phyloP scores from a whole-genome alignment of 2,329 filamentous ascomycete species.

The Aspergillus viridinutans region DNA sequence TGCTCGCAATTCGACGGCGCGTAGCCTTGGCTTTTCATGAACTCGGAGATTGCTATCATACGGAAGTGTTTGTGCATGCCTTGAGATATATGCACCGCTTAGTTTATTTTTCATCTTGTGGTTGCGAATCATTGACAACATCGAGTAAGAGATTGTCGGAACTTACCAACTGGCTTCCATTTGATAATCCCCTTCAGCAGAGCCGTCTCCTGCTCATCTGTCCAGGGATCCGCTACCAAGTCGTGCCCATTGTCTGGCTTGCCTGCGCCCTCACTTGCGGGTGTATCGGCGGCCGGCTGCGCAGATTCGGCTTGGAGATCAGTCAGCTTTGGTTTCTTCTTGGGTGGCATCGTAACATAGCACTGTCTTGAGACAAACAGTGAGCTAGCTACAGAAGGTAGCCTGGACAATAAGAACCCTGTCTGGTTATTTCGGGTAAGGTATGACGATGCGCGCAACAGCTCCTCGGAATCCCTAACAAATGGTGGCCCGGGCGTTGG shows the following conservation, averaged over 20 bases:
- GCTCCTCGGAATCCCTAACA: constrained; percentile 19
- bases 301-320: constrained; percentile 25
- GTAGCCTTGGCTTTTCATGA: constrained; percentile 76
- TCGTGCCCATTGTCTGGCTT: constrained; percentile 43
- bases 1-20: constrained; percentile 62
- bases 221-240: constrained; percentile 72
- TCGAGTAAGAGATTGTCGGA: not conserved
- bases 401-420: not conserved
- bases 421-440: not conserved
- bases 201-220: constrained; percentile 88
- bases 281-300: constrained; percentile 25
- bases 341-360: constrained; percentile 37
- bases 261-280: constrained; percentile 25
- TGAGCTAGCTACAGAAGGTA: not conserved
- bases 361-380: not conserved
- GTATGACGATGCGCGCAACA: not conserved
- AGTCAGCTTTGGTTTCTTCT: constrained; percentile 59
- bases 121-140: not conserved
- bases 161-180: constrained; percentile 89
- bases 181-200: constrained; percentile 88
- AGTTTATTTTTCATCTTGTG: not conserved
- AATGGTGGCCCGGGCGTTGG: constrained; percentile 26
- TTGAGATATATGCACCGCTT: constrained; percentile 9
- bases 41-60: constrained; percentile 79
- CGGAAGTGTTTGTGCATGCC: constrained; percentile 93